These are phyloP conservation scores for Turritis glabra DNA, from an alignment of 345 rosid genomes.

Conservation along the genomic window DNA sequence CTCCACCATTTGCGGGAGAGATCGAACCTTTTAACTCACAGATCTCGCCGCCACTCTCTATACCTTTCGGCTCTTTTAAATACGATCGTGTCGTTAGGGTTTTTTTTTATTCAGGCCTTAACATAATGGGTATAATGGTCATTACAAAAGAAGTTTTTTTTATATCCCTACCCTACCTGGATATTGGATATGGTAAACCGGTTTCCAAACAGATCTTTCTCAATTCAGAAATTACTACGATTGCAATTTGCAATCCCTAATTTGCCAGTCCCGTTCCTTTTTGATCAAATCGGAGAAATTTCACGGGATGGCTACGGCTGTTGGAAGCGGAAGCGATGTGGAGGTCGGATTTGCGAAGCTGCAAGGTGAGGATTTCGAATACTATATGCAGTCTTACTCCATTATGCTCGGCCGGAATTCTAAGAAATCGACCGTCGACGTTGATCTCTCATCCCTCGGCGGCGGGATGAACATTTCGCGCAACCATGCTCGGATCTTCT, in stretches of 20 bases:
- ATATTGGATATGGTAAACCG: background rate
- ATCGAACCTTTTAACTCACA: background rate
- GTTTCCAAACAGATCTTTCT: slow-evolving; percentile 21
- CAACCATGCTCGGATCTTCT: slow-evolving; percentile 89
- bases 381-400: slow-evolving; percentile 97
- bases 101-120: slow-evolving; percentile 2
- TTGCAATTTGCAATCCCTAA: slow-evolving; percentile 22
- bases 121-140: slow-evolving; percentile 26
- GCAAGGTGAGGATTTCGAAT: slow-evolving; percentile 97
- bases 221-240: slow-evolving; percentile 2
- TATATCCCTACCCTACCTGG: background rate
- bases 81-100: background rate
- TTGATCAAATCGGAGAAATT: background rate
- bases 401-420: slow-evolving; percentile 93
- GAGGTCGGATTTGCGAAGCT: slow-evolving; percentile 99
- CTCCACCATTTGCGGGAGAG: background rate
- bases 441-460: slow-evolving; percentile 90
- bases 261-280: background rate
- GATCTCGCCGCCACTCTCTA: slow-evolving; percentile 18
- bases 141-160: background rate
- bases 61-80: background rate
- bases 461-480: slow-evolving; percentile 99
- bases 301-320: slow-evolving; percentile 50
- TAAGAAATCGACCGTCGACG: slow-evolving; percentile 92
- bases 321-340: slow-evolving; percentile 72